Conservation (phyloP, 345 rosid genomes). For the Nasturtium officinale region DNA sequence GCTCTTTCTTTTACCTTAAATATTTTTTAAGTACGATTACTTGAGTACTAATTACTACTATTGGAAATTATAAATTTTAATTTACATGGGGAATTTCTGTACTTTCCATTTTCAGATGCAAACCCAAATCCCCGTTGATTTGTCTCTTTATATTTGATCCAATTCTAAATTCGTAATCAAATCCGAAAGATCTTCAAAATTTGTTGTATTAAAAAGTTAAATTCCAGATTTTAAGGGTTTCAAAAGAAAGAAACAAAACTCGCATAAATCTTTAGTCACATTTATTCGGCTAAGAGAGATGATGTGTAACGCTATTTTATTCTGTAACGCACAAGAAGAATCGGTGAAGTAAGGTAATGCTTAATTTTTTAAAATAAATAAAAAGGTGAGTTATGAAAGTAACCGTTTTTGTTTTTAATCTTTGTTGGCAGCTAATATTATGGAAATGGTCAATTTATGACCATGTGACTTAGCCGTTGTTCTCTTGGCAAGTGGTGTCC, state of each 20-base stretch:
- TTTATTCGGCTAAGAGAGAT: conserved; percentile 16
- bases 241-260: not conserved
- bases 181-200: not conserved
- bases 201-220: not conserved
- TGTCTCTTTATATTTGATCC: not conserved
- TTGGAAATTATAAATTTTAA: not conserved
- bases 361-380: not conserved
- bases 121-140: not conserved
- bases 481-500: conserved; percentile 21
- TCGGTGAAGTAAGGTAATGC: conserved; percentile 17
- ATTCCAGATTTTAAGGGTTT: not conserved
- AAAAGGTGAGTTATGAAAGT: conserved; percentile 18
- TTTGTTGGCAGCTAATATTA: conserved; percentile 26
- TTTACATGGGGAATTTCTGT: not conserved
- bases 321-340: conserved; percentile 31
- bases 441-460: conserved; percentile 32
- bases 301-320: conserved; percentile 23
- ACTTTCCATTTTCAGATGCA: not conserved
- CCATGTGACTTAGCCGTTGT: conserved; percentile 26
- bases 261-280: conserved; percentile 29
- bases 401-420: not conserved
- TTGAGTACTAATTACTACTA: not conserved
- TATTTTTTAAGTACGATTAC: not conserved
- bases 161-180: not conserved
- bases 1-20: not conserved